phyloP scores from a whole-genome alignment of 2,329 filamentous ascomycete genomes.

The Dothidotthia symphoricarpi region DNA sequence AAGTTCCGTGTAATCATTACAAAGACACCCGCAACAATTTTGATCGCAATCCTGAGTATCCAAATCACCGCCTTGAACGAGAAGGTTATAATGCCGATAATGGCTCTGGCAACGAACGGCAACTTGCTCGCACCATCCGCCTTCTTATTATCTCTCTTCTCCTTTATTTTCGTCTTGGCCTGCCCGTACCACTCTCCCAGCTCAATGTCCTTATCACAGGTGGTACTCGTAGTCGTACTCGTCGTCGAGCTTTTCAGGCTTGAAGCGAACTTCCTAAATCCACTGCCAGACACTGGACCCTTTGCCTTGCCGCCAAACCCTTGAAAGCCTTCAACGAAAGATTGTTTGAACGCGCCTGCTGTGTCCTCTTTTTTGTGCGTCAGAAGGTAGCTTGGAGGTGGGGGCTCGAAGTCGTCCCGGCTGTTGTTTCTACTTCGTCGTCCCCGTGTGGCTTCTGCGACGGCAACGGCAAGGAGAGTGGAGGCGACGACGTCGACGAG shows the following conservation, averaged over 20 bases:
- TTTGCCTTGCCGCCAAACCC: slow-evolving; percentile 30
- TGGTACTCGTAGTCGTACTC: slow-evolving; percentile 16
- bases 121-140: slow-evolving; percentile 38
- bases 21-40: slow-evolving; percentile 42
- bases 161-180: slow-evolving; percentile 11
- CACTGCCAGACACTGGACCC: slow-evolving; percentile 14
- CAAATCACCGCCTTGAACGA: slow-evolving; percentile 46
- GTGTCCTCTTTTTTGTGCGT: slow-evolving; percentile 25
- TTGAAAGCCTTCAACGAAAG: slow-evolving; percentile 36
- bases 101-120: slow-evolving; percentile 40
- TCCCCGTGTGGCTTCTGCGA: slow-evolving; percentile 45
- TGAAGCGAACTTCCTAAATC: slow-evolving; percentile 24
- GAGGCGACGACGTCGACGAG: slow-evolving; percentile 47
- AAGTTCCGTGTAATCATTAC: slow-evolving; percentile 41
- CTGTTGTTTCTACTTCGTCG: slow-evolving; percentile 18
- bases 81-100: slow-evolving; percentile 43
- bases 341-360: slow-evolving; percentile 31
- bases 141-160: slow-evolving; percentile 31
- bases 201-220: slow-evolving; percentile 41
- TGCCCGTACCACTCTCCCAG: slow-evolving; percentile 39
- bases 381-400: slow-evolving; percentile 28
- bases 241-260: slow-evolving; percentile 19
- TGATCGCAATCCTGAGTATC: slow-evolving; percentile 44
- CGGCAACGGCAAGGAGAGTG: slow-evolving; percentile 46
- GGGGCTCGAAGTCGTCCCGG: slow-evolving; percentile 33